Base-by-base conservation (phyloP, 2,329 filamentous ascomycete species). In the Penicillium concentricum region DNA sequence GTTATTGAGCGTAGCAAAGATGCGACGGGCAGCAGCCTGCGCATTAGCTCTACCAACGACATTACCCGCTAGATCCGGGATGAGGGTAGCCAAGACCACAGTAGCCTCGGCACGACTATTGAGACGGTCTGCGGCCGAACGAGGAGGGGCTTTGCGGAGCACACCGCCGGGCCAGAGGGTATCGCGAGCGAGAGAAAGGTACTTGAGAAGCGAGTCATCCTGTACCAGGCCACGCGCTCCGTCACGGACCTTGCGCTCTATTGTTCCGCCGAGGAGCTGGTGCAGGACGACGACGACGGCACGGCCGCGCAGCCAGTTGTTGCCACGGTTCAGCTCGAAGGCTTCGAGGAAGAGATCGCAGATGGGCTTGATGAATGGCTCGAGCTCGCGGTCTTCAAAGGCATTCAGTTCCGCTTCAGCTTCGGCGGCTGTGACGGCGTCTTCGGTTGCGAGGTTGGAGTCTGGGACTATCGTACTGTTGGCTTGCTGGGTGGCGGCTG, bases 281-380 rank as follows among this genome's bases (percentile, higher is more conserved):
- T 99, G 94, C 20, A 99, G 82, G 2, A 99, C 93, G 10, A 99
- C 92, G 5, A 99, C 93, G 1, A 97, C 94, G 0, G 94, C 94
- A 22, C 94, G 87, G 0, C 94, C 95, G 39, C 95, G 89, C 4
- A 99, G 85, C 95, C 94, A 99, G 74, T 96, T 97, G 75, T 95
- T 97, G 39, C 93, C 92, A 59, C 89, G 87, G 73, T 97, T 96
- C 38, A 99, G 83, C 69, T 96, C 92, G 69, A 99, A 99, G 0
- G 92, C 85, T 72, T 99, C 94, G 16, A 99, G 84, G 76, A 99
- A 99, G 58, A 99, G 87, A 73, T 99, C 94, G 74, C 92, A 97
- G 60, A 99, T 97, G 4, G 94, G 95, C 72, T 97, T 99, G 67
- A 99, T 94, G 69, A 99, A 97, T 1, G 94, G 94, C 70, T 96